Percentiles rank a stretch among this genome's conserved stretches.
phyloP scores from a whole-genome alignment of 1,284 basidiomycete species.

The Stereum hirsutum region DNA sequence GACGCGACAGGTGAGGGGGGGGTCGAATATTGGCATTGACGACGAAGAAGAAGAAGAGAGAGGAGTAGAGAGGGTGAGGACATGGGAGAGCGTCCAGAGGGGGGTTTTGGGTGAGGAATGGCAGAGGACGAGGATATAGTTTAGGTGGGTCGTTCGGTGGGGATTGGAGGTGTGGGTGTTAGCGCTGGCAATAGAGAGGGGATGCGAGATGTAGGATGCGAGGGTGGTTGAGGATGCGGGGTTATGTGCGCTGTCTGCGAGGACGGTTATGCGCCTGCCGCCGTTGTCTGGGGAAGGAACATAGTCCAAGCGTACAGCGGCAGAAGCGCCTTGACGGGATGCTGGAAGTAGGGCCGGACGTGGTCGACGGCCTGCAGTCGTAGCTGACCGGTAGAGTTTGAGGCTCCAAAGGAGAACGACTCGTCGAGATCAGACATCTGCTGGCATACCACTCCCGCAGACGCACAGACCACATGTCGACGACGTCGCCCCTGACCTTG shows the following conservation, averaged over 20 bases:
- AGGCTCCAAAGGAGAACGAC: slow-evolving; percentile 5
- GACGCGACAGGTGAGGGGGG: too few species aligned
- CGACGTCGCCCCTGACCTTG: slow-evolving; percentile 31
- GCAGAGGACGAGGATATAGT: slow-evolving; percentile 72
- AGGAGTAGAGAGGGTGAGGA: slow-evolving; percentile 44
- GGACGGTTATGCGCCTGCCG: slow-evolving; percentile 29
- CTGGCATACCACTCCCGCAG: slow-evolving; percentile 25
- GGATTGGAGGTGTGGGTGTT: slow-evolving; percentile 4
- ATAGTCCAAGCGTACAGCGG: slow-evolving; percentile 49
- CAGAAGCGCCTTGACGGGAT: slow-evolving; percentile 32
- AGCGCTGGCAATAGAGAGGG: slow-evolving; percentile 16
- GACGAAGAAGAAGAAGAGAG: too few species aligned
- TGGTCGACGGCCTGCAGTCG: slow-evolving; percentile 35
- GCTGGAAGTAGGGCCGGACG: slow-evolving; percentile 30
- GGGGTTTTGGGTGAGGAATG: slow-evolving; percentile 77
- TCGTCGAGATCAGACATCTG: slow-evolving; percentile 20
- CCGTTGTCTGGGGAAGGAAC: not conserved
- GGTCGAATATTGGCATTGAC: too few species aligned
- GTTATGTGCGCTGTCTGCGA: slow-evolving; percentile 96
- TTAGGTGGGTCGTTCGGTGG: slow-evolving; percentile 29
- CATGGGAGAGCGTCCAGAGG: slow-evolving; percentile 54
- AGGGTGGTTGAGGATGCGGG: slow-evolving; percentile 72
- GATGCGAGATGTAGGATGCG: slow-evolving; percentile 55
- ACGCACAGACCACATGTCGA: slow-evolving; percentile 22
- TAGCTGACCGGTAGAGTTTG: slow-evolving; percentile 28